A percentile compares a stretch with the other conserved stretches of the same genome.
These are phyloP conservation scores for Penicillium parvum DNA, from an alignment of 495 filamentous ascomycete species.

Conservation along the genomic window DNA sequence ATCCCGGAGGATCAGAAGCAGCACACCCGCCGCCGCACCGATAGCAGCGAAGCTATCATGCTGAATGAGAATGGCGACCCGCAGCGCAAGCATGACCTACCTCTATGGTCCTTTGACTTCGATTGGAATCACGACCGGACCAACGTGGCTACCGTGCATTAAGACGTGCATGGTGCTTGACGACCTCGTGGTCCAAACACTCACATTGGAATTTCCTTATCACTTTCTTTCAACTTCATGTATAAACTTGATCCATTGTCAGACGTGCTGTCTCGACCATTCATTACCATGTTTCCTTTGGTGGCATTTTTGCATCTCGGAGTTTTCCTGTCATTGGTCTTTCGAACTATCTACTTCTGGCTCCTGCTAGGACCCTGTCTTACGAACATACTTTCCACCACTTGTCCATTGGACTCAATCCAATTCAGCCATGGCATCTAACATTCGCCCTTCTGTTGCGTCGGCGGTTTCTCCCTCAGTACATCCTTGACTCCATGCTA, in stretches of 20 bases:
- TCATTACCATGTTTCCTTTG: neutral
- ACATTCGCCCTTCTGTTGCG: no score
- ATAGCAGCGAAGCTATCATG: constrained; percentile 44
- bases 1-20: constrained; percentile 35
- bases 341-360: neutral
- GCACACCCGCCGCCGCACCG: constrained; percentile 41
- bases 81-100: constrained; percentile 28
- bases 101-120: constrained; percentile 40
- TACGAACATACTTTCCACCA: neutral
- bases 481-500: no score
- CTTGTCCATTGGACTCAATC: neutral
- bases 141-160: constrained; percentile 37
- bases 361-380: constrained; percentile 1
- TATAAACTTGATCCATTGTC: neutral
- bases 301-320: constrained; percentile 3
- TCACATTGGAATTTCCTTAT: constrained; percentile 6
- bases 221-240: constrained; percentile 6
- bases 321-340: neutral
- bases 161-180: constrained; percentile 8
- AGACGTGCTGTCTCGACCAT: neutral
- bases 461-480: no score
- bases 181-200: neutral
- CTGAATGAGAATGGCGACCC: constrained; percentile 23
- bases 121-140: constrained; percentile 35
- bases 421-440: no score